Evolutionary conservation across 441 rosid species (phyloP).

Genomic region (Erodium texanum): DNA sequence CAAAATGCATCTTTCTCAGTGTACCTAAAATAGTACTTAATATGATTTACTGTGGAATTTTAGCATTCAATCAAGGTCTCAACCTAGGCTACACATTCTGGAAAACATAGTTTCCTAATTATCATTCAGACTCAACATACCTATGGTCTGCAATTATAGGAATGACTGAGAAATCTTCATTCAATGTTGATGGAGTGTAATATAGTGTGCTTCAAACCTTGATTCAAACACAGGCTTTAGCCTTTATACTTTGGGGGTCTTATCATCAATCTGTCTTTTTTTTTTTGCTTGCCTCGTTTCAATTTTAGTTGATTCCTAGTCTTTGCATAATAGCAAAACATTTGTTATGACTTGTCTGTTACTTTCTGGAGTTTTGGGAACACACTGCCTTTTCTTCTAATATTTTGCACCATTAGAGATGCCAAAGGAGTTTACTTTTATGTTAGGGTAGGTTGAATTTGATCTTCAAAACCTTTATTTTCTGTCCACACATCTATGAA

Average conservation of each 20-base stretch:
- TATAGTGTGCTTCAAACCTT: neutral
- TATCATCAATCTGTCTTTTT: neutral
- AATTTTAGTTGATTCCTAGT: neutral
- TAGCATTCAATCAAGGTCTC: neutral
- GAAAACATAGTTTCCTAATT: neutral
- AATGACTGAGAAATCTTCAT: neutral
- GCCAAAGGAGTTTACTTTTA: neutral
- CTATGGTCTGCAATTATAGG: neutral
- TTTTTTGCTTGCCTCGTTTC: neutral
- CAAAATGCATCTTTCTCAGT: conserved; percentile 12
- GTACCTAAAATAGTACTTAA: neutral
- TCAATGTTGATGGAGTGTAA: conserved; percentile 1
- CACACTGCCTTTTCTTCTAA: neutral
- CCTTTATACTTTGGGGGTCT: neutral
- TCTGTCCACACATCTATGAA: neutral
- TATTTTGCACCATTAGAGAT: neutral
- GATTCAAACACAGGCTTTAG: neutral
- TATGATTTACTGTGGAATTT: conserved; percentile 7
- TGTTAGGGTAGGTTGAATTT: conserved; percentile 4
- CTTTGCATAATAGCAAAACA: neutral
- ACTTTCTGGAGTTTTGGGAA: neutral
- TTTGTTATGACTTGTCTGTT: neutral
- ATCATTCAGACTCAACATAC: neutral
- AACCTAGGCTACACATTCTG: neutral
- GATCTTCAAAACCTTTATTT: neutral